Base-by-base conservation (phyloP, 345 rosid genomes). In the Ceriops zippeliana region DNA sequence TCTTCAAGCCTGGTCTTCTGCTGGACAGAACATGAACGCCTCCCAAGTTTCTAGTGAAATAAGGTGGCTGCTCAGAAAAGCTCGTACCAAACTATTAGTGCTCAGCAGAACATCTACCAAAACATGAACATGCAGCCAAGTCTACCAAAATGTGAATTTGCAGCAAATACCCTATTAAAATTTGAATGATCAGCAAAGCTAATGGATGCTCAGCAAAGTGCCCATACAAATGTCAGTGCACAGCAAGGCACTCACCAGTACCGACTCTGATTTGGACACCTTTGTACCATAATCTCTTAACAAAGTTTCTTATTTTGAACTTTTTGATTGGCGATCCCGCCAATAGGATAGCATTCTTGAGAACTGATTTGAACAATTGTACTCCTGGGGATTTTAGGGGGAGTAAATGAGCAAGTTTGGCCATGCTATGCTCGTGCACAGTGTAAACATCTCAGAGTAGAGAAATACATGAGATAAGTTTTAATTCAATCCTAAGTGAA, bases 1-100 rank as follows among this genome's bases (percentile, higher is more conserved):
- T 49, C 65, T 54, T 52, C 78, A 73, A 10, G 42, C 75, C 2
- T 77, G 34, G 73, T 52, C 70, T 35, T 71, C 77, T 66, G 65
- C 63, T 24, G 85, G 78, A 65, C 83, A 52, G 49, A 71, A 69
- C 78, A 71, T 70, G 64, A 71, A 34, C 71, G 42, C 78, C 19
- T 85, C 77, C 61, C 78, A 46, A 9, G 67, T 52, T 37, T 66
- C 20, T 70, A 67, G 66, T 73, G 70, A 42, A 42, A 11, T 42
- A 62, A 22, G 54, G 53, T 68, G 53, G 24, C 31, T 38, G 21
- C 47, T 11, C 76, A 38, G 16, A 65, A 53, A 16, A 27, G 72
- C 62, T 42, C 62, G 0, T 61, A 61, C 32, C 72, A 46, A 28
- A 58, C 30, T 27, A 42, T 22, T 22, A 30, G 2, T 51, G 38